Conservation (phyloP, 2,329 filamentous ascomycete species). For the Fonsecaea erecta region DNA sequence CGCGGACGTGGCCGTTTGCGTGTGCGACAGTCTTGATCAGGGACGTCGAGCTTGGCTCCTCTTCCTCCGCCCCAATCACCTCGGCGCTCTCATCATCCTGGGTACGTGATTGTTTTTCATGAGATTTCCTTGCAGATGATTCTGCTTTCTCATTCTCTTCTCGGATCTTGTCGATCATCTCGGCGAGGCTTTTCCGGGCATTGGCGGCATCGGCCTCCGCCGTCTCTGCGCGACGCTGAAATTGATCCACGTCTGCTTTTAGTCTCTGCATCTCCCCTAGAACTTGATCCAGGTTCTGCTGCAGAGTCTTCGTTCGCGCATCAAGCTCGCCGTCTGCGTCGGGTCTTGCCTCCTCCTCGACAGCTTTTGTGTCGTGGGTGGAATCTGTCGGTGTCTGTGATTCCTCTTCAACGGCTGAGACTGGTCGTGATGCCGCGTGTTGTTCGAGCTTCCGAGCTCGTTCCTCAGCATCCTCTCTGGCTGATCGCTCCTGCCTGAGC, state of each 20-base stretch:
- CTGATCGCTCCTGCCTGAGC: conserved; percentile 77
- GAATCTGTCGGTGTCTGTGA: conserved; percentile 31
- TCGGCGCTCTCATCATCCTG: neutral
- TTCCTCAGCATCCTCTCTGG: conserved; percentile 83
- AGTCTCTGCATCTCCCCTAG: conserved; percentile 79
- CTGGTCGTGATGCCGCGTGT: conserved; percentile 54
- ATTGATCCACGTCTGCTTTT: conserved; percentile 77
- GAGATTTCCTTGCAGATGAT: neutral
- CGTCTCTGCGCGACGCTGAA: conserved; percentile 75
- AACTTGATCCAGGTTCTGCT: conserved; percentile 76
- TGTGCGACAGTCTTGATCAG: conserved; percentile 30
- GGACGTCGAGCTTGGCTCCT: conserved; percentile 6
- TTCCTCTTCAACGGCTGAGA: conserved; percentile 43
- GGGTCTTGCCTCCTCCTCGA: conserved; percentile 28
- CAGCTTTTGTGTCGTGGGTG: conserved; percentile 19
- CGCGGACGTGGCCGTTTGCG: conserved; percentile 53
- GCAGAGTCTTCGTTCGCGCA: conserved; percentile 57
- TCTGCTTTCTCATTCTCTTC: conserved; percentile 53
- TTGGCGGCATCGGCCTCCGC: conserved; percentile 78
- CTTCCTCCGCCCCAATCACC: neutral
- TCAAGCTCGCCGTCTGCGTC: conserved; percentile 45
- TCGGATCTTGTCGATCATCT: conserved; percentile 85
- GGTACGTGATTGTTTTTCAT: neutral
- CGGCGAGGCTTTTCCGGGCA: conserved; percentile 74
- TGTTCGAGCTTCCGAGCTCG: conserved; percentile 72